Conservation (phyloP, 192 early-diverging fungal species). For the Phycomyces blakesleeanus region DNA sequence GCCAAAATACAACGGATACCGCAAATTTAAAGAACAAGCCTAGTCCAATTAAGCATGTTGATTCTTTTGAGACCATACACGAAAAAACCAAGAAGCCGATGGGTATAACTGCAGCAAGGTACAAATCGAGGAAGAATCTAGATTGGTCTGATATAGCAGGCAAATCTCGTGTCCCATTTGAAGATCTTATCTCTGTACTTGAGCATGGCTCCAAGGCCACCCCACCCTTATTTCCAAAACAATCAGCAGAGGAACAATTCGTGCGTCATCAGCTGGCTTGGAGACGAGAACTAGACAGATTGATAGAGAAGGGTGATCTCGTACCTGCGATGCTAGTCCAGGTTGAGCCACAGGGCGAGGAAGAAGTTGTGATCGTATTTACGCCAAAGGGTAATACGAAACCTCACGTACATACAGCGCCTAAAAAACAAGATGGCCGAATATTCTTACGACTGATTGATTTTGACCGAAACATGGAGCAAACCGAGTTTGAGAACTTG, state of each 20-base stretch:
- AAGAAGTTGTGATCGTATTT: conserved; percentile 73
- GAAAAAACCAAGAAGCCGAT: conserved; percentile 17
- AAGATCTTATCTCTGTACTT: conserved; percentile 56
- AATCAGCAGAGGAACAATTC: conserved; percentile 66
- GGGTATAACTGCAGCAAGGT: conserved; percentile 36
- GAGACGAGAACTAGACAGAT: conserved; percentile 66
- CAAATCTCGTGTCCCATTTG: conserved; percentile 43
- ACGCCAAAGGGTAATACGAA: conserved; percentile 56
- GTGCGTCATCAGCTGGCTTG: conserved; percentile 66
- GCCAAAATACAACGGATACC: no score
- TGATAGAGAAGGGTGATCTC: conserved; percentile 69
- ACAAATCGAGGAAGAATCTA: conserved; percentile 30
- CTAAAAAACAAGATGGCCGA: conserved; percentile 77
- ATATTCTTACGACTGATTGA: conserved; percentile 82
- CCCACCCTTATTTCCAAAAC: conserved; percentile 66
- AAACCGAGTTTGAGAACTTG: conserved; percentile 75
- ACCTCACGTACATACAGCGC: conserved; percentile 63
- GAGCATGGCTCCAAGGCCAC: conserved; percentile 58
- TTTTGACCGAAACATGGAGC: conserved; percentile 80
- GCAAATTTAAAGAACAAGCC: neutral
- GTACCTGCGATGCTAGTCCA: conserved; percentile 55
- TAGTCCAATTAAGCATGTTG: neutral
- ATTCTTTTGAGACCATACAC: conserved; percentile 2
- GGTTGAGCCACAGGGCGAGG: conserved; percentile 59
- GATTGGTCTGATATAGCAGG: conserved; percentile 39